Evolutionary conservation across 2,329 filamentous ascomycete genomes (phyloP), one percentile per base, ranked within the genome.

Genomic region (Botrytis tulipae): DNA sequence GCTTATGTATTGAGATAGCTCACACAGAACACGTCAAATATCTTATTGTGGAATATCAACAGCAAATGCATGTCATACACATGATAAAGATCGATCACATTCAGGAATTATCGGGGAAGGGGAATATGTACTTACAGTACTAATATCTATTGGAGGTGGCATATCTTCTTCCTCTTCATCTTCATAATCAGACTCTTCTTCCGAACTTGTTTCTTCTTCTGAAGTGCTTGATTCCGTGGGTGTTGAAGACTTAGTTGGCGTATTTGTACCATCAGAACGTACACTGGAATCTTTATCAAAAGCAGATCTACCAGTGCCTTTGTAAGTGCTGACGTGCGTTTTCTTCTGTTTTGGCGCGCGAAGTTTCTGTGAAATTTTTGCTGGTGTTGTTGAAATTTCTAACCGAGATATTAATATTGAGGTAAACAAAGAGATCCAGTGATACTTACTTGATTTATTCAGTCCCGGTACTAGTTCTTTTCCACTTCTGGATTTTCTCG

Each of bases 131-230:
- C 80, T 78, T 80, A 80, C 80, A 72, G 77, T 77, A 54, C 77
- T 80, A 37, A 81, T 76, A 59, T 81, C 78, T 57, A 75, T 74
- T 14, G 78, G 51, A 1, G 77, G 74, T 61, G 63, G 73, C 35
- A 73, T 20, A 16, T 80, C 78, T n/a, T 75, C 76, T 29, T 75
- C 76, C 57, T 79, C 78, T 4, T 79, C 78, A 59, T 82, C 80
- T 62, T 80, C 80, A 62, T 81, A 80, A 44, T 80, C 79, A 22
- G 79, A 80, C 57, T 81, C 79, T 70, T 80, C 80, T 70, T 80
- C 80, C 7, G 79, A 81, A 67, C 77, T 80, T 48, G 74, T 77
- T 59, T 81, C 79, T 25, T 80, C 77, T 42, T 80, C 80, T 4
- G 78, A 79, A 48, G 80, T 80, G 61, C 80, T 80, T 71, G 79